Percentiles rank a stretch among this genome's conserved stretches.
Evolutionary conservation across 2,329 filamentous ascomycete species (phyloP).

Genomic region (Periconia sp.): DNA sequence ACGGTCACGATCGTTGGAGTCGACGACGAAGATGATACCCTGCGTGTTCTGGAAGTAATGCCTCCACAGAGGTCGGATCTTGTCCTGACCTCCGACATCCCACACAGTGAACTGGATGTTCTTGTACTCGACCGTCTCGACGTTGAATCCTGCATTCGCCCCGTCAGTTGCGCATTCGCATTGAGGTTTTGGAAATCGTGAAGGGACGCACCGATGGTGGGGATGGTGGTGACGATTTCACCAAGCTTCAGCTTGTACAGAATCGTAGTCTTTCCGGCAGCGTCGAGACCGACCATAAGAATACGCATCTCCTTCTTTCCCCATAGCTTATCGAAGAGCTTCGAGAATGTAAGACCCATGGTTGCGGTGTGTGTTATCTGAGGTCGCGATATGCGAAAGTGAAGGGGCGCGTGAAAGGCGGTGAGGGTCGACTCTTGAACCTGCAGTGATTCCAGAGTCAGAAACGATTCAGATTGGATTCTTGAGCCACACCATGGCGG

Average conservation of each 20-base stretch:
- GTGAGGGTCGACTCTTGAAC: constrained; percentile 41
- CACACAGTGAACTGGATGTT: constrained; percentile 99
- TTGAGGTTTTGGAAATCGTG: constrained; percentile 2
- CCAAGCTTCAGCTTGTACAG: constrained; percentile 99
- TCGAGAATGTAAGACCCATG: constrained; percentile 93
- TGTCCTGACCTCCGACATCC: constrained; percentile 98
- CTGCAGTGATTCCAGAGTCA: constrained; percentile 17
- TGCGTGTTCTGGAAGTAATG: constrained; percentile 97
- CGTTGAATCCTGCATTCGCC: constrained; percentile 73
- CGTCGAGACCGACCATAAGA: constrained; percentile 96
- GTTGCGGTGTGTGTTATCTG: constrained; percentile 54
- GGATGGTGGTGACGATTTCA: constrained; percentile 97
- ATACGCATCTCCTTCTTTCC: constrained; percentile 99
- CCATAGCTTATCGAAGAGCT: constrained; percentile 98
- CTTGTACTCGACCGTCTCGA: constrained; percentile 98
- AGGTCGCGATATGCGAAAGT: constrained; percentile 20
- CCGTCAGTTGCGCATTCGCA: constrained; percentile 25
- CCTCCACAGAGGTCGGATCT: constrained; percentile 95
- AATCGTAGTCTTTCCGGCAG: constrained; percentile 95
- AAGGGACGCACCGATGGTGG: constrained; percentile 71
- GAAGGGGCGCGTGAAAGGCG: constrained; percentile 29
- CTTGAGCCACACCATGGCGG: constrained; percentile 10
- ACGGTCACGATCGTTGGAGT: constrained; percentile 87
- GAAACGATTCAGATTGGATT: constrained; percentile 12
- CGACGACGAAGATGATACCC: constrained; percentile 97